These are phyloP conservation scores for Nannochloris sp. DNA, from an alignment of 139 green algal genomes.

Conservation along the genomic window DNA sequence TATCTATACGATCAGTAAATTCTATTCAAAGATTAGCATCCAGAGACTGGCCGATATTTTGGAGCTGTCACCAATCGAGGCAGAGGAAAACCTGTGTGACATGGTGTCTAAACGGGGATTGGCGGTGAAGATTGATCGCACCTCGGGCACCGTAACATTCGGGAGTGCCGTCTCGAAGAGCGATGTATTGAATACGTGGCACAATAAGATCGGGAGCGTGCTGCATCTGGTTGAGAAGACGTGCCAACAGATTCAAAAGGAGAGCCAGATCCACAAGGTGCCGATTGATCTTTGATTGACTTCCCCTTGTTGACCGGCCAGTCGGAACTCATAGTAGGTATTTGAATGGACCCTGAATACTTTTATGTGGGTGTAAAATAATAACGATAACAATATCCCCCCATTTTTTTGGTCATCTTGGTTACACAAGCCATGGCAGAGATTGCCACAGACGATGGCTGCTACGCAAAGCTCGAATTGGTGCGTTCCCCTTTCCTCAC, in stretches of 20 bases:
- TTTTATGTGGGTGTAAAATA: no score
- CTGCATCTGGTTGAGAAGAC: constrained; percentile 82
- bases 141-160: constrained; percentile 79
- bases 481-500: no score
- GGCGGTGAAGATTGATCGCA: constrained; percentile 84
- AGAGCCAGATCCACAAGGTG: constrained; percentile 83
- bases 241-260: constrained; percentile 88
- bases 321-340: not conserved
- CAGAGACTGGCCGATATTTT: constrained; percentile 77
- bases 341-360: not conserved
- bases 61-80: constrained; percentile 59
- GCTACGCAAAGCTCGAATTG: no score
- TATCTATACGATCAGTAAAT: constrained; percentile 79
- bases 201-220: constrained; percentile 67
- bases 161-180: constrained; percentile 30
- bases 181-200: constrained; percentile 75
- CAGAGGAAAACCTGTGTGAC: constrained; percentile 84
- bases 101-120: constrained; percentile 80
- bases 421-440: no score
- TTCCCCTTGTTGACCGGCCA: not conserved
- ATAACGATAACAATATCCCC: no score
- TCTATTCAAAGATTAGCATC: constrained; percentile 73
- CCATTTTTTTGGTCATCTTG: no score
- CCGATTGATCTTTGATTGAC: constrained; percentile 21
- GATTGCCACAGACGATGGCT: no score